Base-by-base conservation (phyloP, 1,284 basidiomycete genomes). In the Moniliophthora roreri region DNA sequence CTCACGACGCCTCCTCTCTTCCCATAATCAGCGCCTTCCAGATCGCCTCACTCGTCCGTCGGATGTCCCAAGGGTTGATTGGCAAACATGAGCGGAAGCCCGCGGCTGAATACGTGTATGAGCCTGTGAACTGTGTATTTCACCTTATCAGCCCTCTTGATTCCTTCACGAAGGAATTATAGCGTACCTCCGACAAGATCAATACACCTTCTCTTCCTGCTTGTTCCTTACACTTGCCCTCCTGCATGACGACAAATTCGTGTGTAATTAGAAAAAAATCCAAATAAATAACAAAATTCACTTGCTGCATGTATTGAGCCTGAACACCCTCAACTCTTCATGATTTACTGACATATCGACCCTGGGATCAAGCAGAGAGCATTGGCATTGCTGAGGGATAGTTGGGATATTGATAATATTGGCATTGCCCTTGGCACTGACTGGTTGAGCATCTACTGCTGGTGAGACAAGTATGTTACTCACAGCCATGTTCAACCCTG, bases 21-120 rank as follows among this genome's bases (percentile, higher is more conserved):
- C 68, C 69, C 91, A 93, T 94, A 0, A 83, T 90, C 36, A 95
- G 69, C 15, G 90, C 91, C 64, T 85, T 78, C 55, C 87, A 63
- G 50, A 95, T 93, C 3, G 91, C 92, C 32, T 82, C 75, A 0
- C 91, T 87, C 0, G 89, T 89, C 21, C 82, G 81, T 16, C 83
- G 78, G 34, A 81, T 82, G 62, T 93, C 90, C 81, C 88, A 92
- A 1, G 90, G 91, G 63, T 93, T 93, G 67, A 93, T 79, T 16
- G 88, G 84, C 49, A 94, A 89, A 61, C 92, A 93, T 5, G 87
- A 89, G 24, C 89, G 76, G 74, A 95, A 93, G 15, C 92, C 91
- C 48, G 28, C n/a, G n/a, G n/a, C 6, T 6, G 85, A 88, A 63
- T 90, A 91, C 59, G 82, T 87, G 67, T 94, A 94, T 3, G 87